Base-by-base conservation (phyloP, 306 rosid species). In the Vicia villosa region DNA sequence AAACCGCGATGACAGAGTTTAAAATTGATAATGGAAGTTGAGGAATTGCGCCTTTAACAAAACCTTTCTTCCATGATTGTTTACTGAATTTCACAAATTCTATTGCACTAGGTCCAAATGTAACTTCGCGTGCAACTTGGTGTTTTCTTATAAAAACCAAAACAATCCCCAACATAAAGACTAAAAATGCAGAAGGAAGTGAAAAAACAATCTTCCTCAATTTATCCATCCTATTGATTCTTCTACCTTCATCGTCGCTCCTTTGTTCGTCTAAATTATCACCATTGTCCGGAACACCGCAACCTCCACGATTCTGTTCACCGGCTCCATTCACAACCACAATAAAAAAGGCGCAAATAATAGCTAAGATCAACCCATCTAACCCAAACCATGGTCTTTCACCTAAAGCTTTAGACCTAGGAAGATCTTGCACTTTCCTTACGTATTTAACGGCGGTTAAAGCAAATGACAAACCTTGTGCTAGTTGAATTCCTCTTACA, bases 401-500 rank as follows among this genome's bases (percentile, higher is more conserved):
- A 12, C 68, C 68, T 10, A 63, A 41, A 41, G 68, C 10, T 41
- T 63, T 63, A 12, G 68, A 63, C 36, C 21, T 63, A 10, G 68
- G 68, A 9, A 38, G 42, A 21, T 63, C 13, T 42, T 63, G 68
- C 16, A 63, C 34, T 6, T 63, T 41, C 13, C 36, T 63, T 21
- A 41, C 68, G 4, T 63, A 63, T 63, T 63, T 63, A 21, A 63
- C 68, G 5, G 68, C 68, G 4, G 68, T 62, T 19, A 38, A 38
- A 38, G 68, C 32, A 40, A 62, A 62, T 4, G 49, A 37, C 16
- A 63, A 40, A 41, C 68, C 68, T 16, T 63, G 68, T 63, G 68
- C 68, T 22, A 63, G 52, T 63, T 63, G 68, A 24, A 63, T 63
- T 21, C 68, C 68, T 15, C 68, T 63, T 13, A 63, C 68, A 63